Percentiles rank a stretch among this genome's conserved stretches.
These are phyloP conservation scores for Oryza glaberrima DNA, from an alignment of 176 grass and related monocot genomes.

Conservation along the genomic window DNA sequence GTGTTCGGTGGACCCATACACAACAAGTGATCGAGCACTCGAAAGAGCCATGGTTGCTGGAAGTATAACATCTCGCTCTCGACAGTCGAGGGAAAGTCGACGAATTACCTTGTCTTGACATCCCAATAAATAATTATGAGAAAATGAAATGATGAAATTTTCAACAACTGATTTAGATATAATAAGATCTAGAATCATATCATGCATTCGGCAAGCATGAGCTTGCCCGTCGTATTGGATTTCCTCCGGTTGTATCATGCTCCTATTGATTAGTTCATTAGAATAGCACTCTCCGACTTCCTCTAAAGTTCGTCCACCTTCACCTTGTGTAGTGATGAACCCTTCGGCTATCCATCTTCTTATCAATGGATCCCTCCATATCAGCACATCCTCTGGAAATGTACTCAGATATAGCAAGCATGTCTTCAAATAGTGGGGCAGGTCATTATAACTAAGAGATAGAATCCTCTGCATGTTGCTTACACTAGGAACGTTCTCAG, in stretches of 20 bases:
- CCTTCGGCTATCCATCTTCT: conserved; percentile 25
- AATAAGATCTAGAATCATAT: conserved; percentile 12
- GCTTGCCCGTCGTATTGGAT: background rate
- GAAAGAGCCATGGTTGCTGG: background rate
- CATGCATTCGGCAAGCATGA: background rate
- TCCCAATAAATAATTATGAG: background rate
- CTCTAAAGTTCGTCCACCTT: conserved; percentile 5
- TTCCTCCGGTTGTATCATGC: no score
- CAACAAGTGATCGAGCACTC: background rate
- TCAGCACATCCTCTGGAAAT: conserved; percentile 3
- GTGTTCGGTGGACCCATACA: background rate
- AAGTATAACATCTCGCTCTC: background rate
- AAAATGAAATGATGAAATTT: conserved; percentile 19
- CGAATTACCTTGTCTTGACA: background rate
- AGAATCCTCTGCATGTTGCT: background rate
- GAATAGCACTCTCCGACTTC: background rate
- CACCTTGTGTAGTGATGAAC: no score
- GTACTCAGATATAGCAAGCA: no score
- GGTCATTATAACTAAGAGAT: conserved; percentile 16
- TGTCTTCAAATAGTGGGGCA: no score
- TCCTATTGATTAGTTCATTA: no score
- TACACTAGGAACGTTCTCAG: background rate
- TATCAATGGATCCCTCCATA: background rate
- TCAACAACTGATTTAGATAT: conserved; percentile 2
- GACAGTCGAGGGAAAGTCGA: background rate